A percentile compares a stretch with the other conserved stretches of the same genome.
Conservation (phyloP, 176 grass and related monocot genomes). For the Luzula sylvatica region DNA sequence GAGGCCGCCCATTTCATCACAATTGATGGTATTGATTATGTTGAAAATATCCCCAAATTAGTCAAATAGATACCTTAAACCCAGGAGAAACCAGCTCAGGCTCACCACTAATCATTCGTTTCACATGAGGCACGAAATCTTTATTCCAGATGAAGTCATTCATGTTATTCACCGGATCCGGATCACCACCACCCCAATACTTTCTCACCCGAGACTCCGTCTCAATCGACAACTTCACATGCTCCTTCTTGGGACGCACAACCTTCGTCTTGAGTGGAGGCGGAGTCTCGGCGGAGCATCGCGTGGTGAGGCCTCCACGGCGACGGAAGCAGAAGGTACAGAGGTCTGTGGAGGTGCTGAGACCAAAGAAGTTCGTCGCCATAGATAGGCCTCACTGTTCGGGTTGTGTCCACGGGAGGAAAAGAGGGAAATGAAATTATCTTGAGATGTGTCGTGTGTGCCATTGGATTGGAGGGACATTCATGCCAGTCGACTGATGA, state of each 20-base stretch:
- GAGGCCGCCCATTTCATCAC: too few relatives aligned
- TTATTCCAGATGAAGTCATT: slow-evolving; percentile 99
- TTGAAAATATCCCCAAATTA: too few relatives aligned
- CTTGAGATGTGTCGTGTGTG: too few relatives aligned
- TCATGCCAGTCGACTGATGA: too few relatives aligned
- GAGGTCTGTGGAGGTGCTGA: slow-evolving; percentile 15
- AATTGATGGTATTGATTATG: too few relatives aligned
- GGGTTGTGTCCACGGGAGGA: too few relatives aligned
- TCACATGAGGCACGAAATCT: slow-evolving; percentile 72
- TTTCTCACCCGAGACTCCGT: slow-evolving; percentile 68
- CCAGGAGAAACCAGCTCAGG: slow-evolving; percentile 22
- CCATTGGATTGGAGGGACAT: too few relatives aligned
- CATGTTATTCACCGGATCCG: slow-evolving; percentile 71
- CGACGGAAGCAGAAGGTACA: background rate
- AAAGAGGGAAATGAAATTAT: too few relatives aligned
- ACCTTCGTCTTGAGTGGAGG: slow-evolving; percentile 41
- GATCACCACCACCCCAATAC: slow-evolving; percentile 81
- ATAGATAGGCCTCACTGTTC: too few relatives aligned
- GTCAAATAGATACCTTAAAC: slow-evolving; percentile 17
- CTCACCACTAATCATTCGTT: slow-evolving; percentile 52
- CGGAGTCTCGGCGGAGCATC: slow-evolving; percentile 23
- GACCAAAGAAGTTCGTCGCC: slow-evolving; percentile 26
- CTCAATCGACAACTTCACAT: slow-evolving; percentile 84
- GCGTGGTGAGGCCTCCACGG: slow-evolving; percentile 9
- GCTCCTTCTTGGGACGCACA: slow-evolving; percentile 79